Evolutionary conservation across 176 grass and related monocot species (phyloP), one percentile per base, ranked within the genome.

Genomic region (Eleusine indica): DNA sequence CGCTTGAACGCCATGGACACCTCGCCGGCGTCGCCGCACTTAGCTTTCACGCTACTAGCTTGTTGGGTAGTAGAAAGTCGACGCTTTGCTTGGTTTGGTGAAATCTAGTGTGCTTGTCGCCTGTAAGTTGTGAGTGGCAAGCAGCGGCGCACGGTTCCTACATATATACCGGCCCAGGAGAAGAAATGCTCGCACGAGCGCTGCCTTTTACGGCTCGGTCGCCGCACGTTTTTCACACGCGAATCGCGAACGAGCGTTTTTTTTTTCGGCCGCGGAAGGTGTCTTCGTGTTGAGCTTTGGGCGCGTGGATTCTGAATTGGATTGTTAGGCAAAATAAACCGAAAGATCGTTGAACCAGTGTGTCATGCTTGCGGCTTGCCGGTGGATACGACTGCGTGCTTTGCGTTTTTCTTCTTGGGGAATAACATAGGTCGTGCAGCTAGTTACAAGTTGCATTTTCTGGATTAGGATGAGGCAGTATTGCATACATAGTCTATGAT

Each of bases 1-100:
- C 82, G 40, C 57, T 82, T 68, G 78, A 94, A 89, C 70, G 92
- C 92, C 92, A 94, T 94, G 0, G 35, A 11, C 37, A 6, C 57
- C 21, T 57, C 54, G 18, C 54, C 18, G 18, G 17, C 18, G 57
- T 22, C 56, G 56, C 19, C 7, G 56, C 56, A 6, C 19, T 0
- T 58, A 58, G 60, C 60, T 63, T 10, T 7, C 56, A 60, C 57
- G 57, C 57, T 60, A 43, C 32, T 16, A 13, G 15, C 12, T 17
- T 25, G 25, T 14, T 19, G 54, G 54, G 21, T 57, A 47, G 2
- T 10, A 15, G 48, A 21, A 21, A 1, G 0, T 21, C 0, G 21
- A 3, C 1, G 57, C 21, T 60, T n/a, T 1, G 57, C 57, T 60
- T n/a, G 19, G 21, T 3, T 60, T 60, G 21, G 7, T 60, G 6